Base-by-base conservation (phyloP, 164 flowering plant species). In the Warburgia ugandensis region DNA sequence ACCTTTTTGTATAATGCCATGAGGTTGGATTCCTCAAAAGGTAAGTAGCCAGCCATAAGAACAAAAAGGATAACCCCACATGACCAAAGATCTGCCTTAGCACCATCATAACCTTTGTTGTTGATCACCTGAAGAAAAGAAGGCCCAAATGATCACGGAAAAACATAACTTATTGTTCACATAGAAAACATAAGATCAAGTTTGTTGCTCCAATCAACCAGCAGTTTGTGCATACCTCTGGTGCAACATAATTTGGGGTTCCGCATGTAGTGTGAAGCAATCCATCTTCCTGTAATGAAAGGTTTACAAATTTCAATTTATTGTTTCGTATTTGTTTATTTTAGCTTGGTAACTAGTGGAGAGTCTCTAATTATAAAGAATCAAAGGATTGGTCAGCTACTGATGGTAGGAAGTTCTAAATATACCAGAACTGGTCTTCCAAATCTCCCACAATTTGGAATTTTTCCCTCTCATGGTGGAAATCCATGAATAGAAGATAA, bases 241-340 rank as follows among this genome's bases (percentile, higher is more conserved):
- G 97, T 49, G 97, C 97, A 66, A 91, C 97, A 74, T 91, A 91
- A 67, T 91, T 91, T 52, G 97, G 97, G 2, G 97, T 91, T 44
- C 98, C 98, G 66, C 98, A 87, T 21, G 92, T 87, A 16, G 98
- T 91, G 61, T 91, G 86, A 57, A 91, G 96, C 51, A 91, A 64
- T 1, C 98, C 98, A 74, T 91, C 95, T 60, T 80, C 96, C 98
- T 91, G 66, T 47, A 70, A 9, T 22, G 45, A 38, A 52, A 52
- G 36, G 25, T 27, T 14, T 49, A 46, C 22, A 29, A 48, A n/a
- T n/a, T n/a, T n/a, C n/a, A n/a, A n/a, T n/a, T n/a, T n/a, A n/a
- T n/a, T n/a, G n/a, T n/a, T n/a, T n/a, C n/a, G n/a, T n/a, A n/a
- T n/a, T n/a, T n/a, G n/a, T n/a, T n/a, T n/a, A n/a, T n/a, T n/a